Base-by-base conservation (phyloP, 495 filamentous ascomycete species). In the Tuber magnatum region DNA sequence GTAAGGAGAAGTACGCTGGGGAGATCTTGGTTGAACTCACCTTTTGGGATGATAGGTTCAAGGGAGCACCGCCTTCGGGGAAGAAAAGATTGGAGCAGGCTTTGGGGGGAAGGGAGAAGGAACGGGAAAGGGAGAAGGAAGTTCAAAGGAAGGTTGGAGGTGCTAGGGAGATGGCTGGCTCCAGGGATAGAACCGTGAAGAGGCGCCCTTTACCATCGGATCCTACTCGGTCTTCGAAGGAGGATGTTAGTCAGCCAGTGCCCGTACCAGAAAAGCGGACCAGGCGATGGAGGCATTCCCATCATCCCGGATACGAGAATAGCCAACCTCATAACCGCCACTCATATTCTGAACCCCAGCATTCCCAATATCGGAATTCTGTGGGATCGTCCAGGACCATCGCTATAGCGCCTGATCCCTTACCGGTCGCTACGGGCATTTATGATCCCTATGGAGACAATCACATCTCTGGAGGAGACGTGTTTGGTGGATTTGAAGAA, bases 11-110 rank as follows among this genome's bases (percentile, higher is more conserved):
- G 85, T 98, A 97, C 81, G 94, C 96, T 38, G 95, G 95, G 40
- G 94, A 97, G 80, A 90, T 99, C 68, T 88, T 94, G 73, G 93
- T 98, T 61, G 95, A 99, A 83, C 90, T 97, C 84, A 98, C 95
- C 40, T 99, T 92, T 84, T 98, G 97, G 84, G 95, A 99, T 83
- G 91, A 88, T 48, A 89, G 94, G 22, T 90, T 93, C 46, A 93
- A 93, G 84, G 88, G 90, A 24, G 92, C 92, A 56, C 71, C 73
- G 8, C 74, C 73, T 5, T 61, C 75, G 40, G 70, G 42, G 48
- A 74, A 10, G 18, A 82, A 80, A 71, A 73, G 68, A 35, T 70
- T 78, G 10, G 78, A 73, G 40, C 32, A 70, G 16, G 42, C 38
- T 28, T 76, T 61, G 43, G 77, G 72, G 32, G 79, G 78, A 35